Base-by-base conservation (phyloP, 2,329 filamentous ascomycete genomes). In the Xenosphaeropsis pyriputrescens region DNA sequence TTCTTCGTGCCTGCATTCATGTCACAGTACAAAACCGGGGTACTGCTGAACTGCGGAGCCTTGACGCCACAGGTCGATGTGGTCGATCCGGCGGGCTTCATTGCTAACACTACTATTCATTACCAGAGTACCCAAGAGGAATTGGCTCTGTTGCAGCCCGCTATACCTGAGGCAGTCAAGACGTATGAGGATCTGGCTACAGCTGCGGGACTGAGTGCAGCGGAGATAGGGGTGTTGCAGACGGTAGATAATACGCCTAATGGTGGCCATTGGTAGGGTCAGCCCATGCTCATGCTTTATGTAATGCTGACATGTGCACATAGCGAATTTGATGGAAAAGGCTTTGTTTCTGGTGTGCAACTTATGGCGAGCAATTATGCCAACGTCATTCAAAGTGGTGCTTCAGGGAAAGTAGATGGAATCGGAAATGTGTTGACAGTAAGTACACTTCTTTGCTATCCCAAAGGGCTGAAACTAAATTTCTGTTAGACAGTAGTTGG, bases 1-100 rank as follows among this genome's bases (percentile, higher is more conserved):
- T 74, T 73, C 57, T 71, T 75, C 52, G 61, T 75, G 42, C 71
- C 71, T 4, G 63, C 63, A 0, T 69, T 50, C 34, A 50, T 50
- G 6, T 50, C 50, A 8, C 38, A 41, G n/a, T 54, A 54, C 18
- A 47, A 54, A 31, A 50, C 50, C 1, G 71, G 70, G 2, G 66
- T 74, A 0, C 54, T 73, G 34, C 57, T 75, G 12, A 70, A 71
- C 50, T 75, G 71, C 48, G 71, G 70, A 34, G 71, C 52, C 2
- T 50, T 75, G 42, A 47, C 56, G 15, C 71, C 71, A 1, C 70
- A 74, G 45, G 69, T 75, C 19, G 45, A 53, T 19, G 64, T 73
- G 12, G 56, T 60, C 13, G 55, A 65, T 41, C 55, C 58, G 2
- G 51, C 54, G 0, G 59, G 57, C 0, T 59, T 68, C 18, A 51